A percentile compares a stretch with the other conserved stretches of the same genome.
These are phyloP conservation scores for Penicillium oxalicum DNA, from an alignment of 2,329 filamentous ascomycete genomes.

Conservation along the genomic window DNA sequence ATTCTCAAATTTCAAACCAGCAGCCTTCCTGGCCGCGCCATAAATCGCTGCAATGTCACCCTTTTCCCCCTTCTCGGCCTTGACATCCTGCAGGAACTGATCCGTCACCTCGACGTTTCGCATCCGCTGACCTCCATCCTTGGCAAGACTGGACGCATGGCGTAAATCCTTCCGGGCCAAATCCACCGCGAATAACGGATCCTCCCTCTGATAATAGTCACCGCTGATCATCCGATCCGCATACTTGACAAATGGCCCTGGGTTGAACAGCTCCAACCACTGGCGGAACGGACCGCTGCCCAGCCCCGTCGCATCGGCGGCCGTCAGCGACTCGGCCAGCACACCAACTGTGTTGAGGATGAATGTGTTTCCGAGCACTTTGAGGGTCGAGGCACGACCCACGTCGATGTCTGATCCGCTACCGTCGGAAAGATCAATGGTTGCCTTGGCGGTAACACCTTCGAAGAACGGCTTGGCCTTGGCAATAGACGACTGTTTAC, in stretches of 20 bases:
- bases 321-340: slow-evolving; percentile 68
- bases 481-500: slow-evolving; percentile 54
- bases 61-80: slow-evolving; percentile 60
- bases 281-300: slow-evolving; percentile 64
- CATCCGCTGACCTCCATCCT: slow-evolving; percentile 56
- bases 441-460: slow-evolving; percentile 57
- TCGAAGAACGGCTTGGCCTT: slow-evolving; percentile 64
- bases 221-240: slow-evolving; percentile 66
- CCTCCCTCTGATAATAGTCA: slow-evolving; percentile 68
- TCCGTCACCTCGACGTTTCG: slow-evolving; percentile 62
- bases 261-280: slow-evolving; percentile 68
- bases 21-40: slow-evolving; percentile 68
- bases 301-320: slow-evolving; percentile 75
- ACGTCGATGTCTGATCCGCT: slow-evolving; percentile 60
- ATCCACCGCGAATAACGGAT: slow-evolving; percentile 76
- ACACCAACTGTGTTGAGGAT: slow-evolving; percentile 76
- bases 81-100: slow-evolving; percentile 61
- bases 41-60: slow-evolving; percentile 82
- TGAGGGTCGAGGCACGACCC: slow-evolving; percentile 64
- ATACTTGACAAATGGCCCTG: slow-evolving; percentile 69
- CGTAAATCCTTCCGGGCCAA: slow-evolving; percentile 75
- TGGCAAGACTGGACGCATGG: slow-evolving; percentile 65
- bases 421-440: slow-evolving; percentile 16
- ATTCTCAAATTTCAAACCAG: slow-evolving; percentile 69
- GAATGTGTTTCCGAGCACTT: slow-evolving; percentile 83